Base-by-base conservation (phyloP, 164 flowering plant genomes). In the Vitis amurensis region DNA sequence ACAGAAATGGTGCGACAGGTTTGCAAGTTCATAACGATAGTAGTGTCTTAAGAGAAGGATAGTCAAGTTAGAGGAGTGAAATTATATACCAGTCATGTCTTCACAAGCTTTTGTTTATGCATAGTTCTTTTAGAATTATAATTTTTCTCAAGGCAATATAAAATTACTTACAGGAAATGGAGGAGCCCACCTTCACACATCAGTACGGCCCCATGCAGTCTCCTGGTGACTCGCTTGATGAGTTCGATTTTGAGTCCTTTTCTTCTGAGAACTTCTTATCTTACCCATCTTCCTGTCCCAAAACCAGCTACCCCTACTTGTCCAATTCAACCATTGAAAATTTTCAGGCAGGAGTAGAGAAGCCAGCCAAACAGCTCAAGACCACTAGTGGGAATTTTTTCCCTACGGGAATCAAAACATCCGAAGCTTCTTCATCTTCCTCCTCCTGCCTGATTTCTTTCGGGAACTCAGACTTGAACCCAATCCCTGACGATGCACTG, bases 361-460 rank as follows among this genome's bases (percentile, higher is more conserved):
- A 37, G 44, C 44, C 44, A 37, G 44, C 44, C 0, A 68, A 68
- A 15, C 76, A 73, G 50, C 67, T 73, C 44, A 73, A 67, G 67
- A 62, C 71, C 27, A 12, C 62, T 1, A 74, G 27, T 56, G 63
- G 72, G 73, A 68, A 29, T 19, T 59, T 72, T 64, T 62, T 50
- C 71, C 19, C 62, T 47, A 31, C 64, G 9, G 63, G 49, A 9
- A 60, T 16, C 11, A 57, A 17, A 0, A 44, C 50, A n/a, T 8
- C 76, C 2, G 59, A 63, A 31, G 53, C 64, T 56, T 31, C 72
- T 50, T 56, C 76, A 6, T 74, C 72, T 8, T 55, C 68, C 1
- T 50, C 66, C 15, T 59, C 77, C 27, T 66, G 69, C 2, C 31
- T 74, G 0, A 74, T 74, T 61, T 74, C 69, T 11, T 74, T 74